A percentile compares a stretch with the other conserved stretches of the same genome.
phyloP scores from a whole-genome alignment of 208 protist genomes.

The Wallacemonas rigidus region DNA sequence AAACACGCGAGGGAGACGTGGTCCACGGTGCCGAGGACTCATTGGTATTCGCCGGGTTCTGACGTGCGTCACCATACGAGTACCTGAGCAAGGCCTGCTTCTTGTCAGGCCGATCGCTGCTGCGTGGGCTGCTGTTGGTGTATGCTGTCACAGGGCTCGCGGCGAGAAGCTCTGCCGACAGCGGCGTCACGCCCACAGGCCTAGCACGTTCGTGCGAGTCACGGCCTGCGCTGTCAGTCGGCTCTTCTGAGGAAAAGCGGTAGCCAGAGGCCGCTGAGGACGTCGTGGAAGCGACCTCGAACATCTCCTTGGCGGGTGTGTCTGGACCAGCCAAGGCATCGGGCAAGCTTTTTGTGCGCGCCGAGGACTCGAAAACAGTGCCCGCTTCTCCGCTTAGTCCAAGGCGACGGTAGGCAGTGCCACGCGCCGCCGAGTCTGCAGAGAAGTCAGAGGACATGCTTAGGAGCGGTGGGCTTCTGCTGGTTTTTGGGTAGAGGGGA shows the following conservation, averaged over 20 bases:
- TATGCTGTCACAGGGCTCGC: conserved; percentile 11
- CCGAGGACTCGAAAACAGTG: background rate
- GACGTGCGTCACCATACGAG: background rate
- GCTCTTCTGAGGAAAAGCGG: conserved; percentile 8
- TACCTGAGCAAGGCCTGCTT: background rate
- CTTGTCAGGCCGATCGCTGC: background rate
- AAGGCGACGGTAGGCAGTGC: background rate
- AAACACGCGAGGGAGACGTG: background rate
- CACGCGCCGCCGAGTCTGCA: background rate
- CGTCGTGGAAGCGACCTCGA: conserved; percentile 4
- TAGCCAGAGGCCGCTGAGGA: background rate
- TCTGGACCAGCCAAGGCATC: conserved; percentile 9
- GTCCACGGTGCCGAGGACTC: background rate
- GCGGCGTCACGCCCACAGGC: background rate
- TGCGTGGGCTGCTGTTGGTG: background rate
- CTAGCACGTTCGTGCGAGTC: background rate
- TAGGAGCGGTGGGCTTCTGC: background rate
- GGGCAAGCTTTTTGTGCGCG: conserved; percentile 14
- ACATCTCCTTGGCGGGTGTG: conserved; percentile 16
- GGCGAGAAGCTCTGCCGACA: conserved; percentile 2
- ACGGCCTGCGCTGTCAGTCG: conserved; percentile 10
- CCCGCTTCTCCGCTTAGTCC: background rate
- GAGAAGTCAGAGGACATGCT: conserved; percentile 3
- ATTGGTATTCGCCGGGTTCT: background rate
- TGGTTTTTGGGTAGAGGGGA: background rate